Evolutionary conservation across 805 yeast genomes (phyloP).

Genomic region (Candida yuanshanica): DNA sequence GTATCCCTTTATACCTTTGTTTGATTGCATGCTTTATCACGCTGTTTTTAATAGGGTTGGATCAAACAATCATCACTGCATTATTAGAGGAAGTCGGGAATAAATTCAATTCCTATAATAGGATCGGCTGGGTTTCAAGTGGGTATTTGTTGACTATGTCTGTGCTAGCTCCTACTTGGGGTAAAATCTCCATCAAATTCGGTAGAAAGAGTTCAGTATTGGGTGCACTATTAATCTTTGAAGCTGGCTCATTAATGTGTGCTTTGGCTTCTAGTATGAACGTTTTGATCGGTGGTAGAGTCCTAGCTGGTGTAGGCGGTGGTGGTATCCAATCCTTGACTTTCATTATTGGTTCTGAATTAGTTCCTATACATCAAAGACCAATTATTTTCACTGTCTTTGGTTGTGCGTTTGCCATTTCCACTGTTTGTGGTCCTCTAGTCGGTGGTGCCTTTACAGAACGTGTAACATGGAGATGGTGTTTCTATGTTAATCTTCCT

Average conservation of each 20-base stretch:
- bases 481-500: slow-evolving; percentile 66
- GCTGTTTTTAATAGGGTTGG: slow-evolving; percentile 40
- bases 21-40: slow-evolving; percentile 21
- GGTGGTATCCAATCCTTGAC: slow-evolving; percentile 57
- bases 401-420: slow-evolving; percentile 36
- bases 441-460: slow-evolving; percentile 62
- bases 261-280: slow-evolving; percentile 51
- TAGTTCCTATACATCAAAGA: slow-evolving; percentile 27
- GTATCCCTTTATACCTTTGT: slow-evolving; percentile 9
- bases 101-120: slow-evolving; percentile 42
- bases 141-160: slow-evolving; percentile 53
- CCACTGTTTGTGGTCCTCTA: slow-evolving; percentile 56
- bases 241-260: slow-evolving; percentile 43
- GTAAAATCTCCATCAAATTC: slow-evolving; percentile 47
- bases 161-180: slow-evolving; percentile 50
- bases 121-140: slow-evolving; percentile 54
- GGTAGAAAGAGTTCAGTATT: slow-evolving; percentile 51
- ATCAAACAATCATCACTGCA: slow-evolving; percentile 51
- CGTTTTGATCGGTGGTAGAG: slow-evolving; percentile 64
- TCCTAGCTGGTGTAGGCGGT: slow-evolving; percentile 64
- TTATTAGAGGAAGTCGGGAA: slow-evolving; percentile 45
- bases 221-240: slow-evolving; percentile 31
- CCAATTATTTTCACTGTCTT: slow-evolving; percentile 16
- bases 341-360: slow-evolving; percentile 50
- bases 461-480: slow-evolving; percentile 68